These are phyloP conservation scores for Fusarium sp. DNA, from an alignment of 2,329 filamentous ascomycete species.

Conservation along the genomic window DNA sequence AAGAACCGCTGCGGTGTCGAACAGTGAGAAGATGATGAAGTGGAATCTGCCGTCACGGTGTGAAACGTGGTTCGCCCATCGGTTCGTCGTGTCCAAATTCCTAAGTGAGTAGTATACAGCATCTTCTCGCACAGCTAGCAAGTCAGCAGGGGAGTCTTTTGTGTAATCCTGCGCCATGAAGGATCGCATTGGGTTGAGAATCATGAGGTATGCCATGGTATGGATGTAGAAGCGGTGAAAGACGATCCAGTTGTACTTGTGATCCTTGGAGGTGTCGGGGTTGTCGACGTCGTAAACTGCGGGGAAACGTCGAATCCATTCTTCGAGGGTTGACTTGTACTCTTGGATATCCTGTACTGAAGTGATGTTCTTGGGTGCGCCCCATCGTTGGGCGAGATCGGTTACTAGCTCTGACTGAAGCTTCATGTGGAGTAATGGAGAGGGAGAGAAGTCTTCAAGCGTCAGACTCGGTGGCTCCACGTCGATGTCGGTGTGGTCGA, in stretches of 20 bases:
- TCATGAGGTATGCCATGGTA: constrained; percentile 59
- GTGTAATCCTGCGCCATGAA: constrained; percentile 57
- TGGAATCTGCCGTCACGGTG: constrained; percentile 63
- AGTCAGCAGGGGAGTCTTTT: constrained; percentile 46
- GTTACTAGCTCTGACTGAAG: constrained; percentile 52
- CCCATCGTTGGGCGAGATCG: constrained; percentile 47
- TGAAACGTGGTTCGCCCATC: constrained; percentile 58
- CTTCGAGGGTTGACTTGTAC: constrained; percentile 52
- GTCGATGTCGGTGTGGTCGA: constrained; percentile 51
- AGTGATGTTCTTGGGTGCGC: constrained; percentile 46
- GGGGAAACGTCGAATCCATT: constrained; percentile 59
- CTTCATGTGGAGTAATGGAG: constrained; percentile 53
- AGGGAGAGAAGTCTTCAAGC: constrained; percentile 50
- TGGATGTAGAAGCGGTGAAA: constrained; percentile 61
- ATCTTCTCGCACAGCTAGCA: constrained; percentile 53
- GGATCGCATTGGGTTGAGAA: constrained; percentile 60
- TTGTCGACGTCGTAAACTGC: constrained; percentile 54
- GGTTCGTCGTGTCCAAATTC: constrained; percentile 55
- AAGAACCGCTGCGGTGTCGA: constrained; percentile 63
- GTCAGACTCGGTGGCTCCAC: constrained; percentile 51
- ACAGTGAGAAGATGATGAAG: constrained; percentile 63
- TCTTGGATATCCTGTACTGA: constrained; percentile 48
- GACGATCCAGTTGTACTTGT: constrained; percentile 55
- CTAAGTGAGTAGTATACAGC: constrained; percentile 59
- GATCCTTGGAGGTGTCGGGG: constrained; percentile 58